These are phyloP conservation scores for Ilyonectria mors-panacis DNA, from an alignment of 2,329 filamentous ascomycete genomes.

Conservation along the genomic window DNA sequence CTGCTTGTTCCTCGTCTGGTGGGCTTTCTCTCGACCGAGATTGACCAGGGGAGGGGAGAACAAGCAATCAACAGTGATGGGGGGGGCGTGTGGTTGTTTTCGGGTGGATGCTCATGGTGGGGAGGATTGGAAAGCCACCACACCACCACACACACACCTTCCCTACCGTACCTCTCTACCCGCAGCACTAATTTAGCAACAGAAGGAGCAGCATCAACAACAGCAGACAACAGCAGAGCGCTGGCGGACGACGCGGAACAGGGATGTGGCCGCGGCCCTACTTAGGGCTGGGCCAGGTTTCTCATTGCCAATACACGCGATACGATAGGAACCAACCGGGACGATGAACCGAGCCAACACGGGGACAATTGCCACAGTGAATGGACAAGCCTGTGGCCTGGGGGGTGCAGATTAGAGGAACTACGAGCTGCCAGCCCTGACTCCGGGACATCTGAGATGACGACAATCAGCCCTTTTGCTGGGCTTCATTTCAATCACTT, in stretches of 20 bases:
- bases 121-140: conserved; percentile 23
- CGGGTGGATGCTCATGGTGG: conserved; percentile 25
- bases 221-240: neutral
- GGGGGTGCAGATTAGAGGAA: conserved; percentile 16
- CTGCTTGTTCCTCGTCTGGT: neutral
- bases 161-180: conserved; percentile 11
- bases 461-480: conserved; percentile 18
- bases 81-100: conserved; percentile 20
- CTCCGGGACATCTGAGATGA: conserved; percentile 10
- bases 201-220: neutral
- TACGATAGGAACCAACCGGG: conserved; percentile 10
- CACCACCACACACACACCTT: no score
- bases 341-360: neutral
- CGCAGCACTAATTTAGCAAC: conserved; percentile 11
- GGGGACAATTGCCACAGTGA: neutral
- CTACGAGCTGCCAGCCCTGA: neutral
- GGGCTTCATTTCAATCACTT: conserved; percentile 22
- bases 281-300: neutral
- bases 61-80: neutral
- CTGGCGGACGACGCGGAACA: neutral
- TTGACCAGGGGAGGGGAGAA: neutral
- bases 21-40: neutral
- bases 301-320: conserved; percentile 14
- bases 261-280: neutral
- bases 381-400: neutral